phyloP scores from a whole-genome alignment of 805 yeast genomes.

The Ogataea glucozyma region DNA sequence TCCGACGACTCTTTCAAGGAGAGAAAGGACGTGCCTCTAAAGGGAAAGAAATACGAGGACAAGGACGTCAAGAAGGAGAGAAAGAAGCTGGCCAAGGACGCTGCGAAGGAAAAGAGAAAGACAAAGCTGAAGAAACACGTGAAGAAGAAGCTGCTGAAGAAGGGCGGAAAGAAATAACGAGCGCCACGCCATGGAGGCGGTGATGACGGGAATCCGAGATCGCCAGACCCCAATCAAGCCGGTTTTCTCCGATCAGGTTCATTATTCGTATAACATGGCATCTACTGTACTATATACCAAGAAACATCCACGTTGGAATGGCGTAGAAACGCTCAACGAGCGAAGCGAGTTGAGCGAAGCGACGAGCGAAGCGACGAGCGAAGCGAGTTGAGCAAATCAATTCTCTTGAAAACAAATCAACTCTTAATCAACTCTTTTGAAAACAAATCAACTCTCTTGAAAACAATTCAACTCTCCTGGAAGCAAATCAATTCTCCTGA shows the following conservation, averaged over 20 bases:
- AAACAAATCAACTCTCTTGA: background rate
- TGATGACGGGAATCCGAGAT: no score
- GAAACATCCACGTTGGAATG: no score
- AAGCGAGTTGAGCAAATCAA: no score
- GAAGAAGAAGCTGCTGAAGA: slow-evolving; percentile 73
- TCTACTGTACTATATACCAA: no score
- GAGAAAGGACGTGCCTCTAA: slow-evolving; percentile 33
- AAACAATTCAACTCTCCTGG: background rate
- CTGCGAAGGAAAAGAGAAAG: slow-evolving; percentile 75
- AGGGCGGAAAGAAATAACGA: slow-evolving; percentile 32
- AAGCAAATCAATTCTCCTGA: no score
- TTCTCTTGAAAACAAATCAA: background rate
- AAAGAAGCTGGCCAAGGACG: slow-evolving; percentile 74
- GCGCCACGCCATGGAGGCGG: no score
- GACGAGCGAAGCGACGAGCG: background rate
- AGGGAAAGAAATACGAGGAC: slow-evolving; percentile 79
- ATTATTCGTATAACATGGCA: no score
- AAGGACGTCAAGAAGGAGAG: slow-evolving; percentile 75
- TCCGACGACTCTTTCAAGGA: slow-evolving; percentile 8
- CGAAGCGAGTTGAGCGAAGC: slow-evolving; percentile 2
- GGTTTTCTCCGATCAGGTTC: no score
- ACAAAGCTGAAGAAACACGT: slow-evolving; percentile 80
- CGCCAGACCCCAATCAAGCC: no score
- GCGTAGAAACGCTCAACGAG: background rate
- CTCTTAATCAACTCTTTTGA: no score